phyloP scores from a whole-genome alignment of 78 protist genomes.

The Dictyostelium brefeldianum region DNA sequence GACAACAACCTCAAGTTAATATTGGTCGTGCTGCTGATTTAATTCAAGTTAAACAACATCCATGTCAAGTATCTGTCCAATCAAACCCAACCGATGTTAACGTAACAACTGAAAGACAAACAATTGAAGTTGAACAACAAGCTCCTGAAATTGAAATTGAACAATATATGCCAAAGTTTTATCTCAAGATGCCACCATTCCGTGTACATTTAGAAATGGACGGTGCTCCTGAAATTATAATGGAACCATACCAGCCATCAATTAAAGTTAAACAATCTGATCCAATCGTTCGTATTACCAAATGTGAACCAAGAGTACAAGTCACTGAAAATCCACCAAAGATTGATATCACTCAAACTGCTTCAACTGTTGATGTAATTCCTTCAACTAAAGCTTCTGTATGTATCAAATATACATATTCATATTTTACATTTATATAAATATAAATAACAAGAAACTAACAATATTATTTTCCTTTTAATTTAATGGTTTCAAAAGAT shows the following conservation, averaged over 20 bases:
- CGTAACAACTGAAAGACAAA: conserved; percentile 19
- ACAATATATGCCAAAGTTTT: conserved; percentile 63
- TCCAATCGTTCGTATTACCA: conserved; percentile 60
- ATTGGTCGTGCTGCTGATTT: conserved; percentile 67
- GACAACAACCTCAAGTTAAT: conserved; percentile 49
- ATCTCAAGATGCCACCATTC: conserved; percentile 76
- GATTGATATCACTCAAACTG: conserved; percentile 36
- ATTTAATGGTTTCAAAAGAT: neutral
- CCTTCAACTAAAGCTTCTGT: conserved; percentile 72
- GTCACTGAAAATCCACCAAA: conserved; percentile 56
- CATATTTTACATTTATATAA: neutral
- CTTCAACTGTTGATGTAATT: conserved; percentile 64
- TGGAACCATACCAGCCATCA: conserved; percentile 65
- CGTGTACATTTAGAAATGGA: conserved; percentile 69
- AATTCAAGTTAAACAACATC: conserved; percentile 51
- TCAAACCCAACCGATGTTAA: conserved; percentile 33
- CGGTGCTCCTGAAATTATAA: conserved; percentile 77
- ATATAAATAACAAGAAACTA: neutral
- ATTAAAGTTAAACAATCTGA: conserved; percentile 61
- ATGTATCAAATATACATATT: neutral
- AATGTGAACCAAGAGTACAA: conserved; percentile 48
- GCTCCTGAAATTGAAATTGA: conserved; percentile 73
- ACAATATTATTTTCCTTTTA: neutral
- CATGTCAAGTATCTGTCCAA: conserved; percentile 12
- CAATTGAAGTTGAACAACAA: conserved; percentile 49